Conservation (phyloP, 2,329 filamentous ascomycete species). For the Trichothecium roseum region DNA sequence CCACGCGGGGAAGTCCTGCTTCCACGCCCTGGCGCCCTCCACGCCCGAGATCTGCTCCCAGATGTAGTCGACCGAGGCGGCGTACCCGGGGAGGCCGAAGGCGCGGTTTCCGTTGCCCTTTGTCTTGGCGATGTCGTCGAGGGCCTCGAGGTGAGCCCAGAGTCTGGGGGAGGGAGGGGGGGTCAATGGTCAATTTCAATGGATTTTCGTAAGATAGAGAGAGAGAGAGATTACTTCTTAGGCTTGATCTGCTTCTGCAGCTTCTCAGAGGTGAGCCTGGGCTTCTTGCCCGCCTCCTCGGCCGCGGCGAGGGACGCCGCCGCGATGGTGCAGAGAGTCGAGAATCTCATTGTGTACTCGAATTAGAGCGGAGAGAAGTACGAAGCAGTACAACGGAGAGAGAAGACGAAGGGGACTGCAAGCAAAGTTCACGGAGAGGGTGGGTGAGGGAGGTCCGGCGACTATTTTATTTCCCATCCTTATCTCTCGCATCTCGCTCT, state of each 20-base stretch:
- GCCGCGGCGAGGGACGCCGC: too few species aligned
- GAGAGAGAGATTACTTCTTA: constrained; percentile 15
- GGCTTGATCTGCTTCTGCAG: constrained; percentile 27
- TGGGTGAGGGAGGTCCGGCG: too few species aligned
- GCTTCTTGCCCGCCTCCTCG: constrained; percentile 1
- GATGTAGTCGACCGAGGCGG: constrained; percentile 38
- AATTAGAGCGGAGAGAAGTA: too few species aligned
- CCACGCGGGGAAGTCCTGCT: constrained; percentile 37
- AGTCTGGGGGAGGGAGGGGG: too few species aligned
- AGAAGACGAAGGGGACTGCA: too few species aligned
- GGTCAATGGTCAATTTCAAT: neutral
- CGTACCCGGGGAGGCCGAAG: constrained; percentile 39
- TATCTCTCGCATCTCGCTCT: too few species aligned
- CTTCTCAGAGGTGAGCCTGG: constrained; percentile 20
- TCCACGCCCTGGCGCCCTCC: constrained; percentile 26
- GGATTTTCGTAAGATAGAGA: neutral
- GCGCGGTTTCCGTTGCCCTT: constrained; percentile 39
- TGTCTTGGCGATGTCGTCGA: constrained; percentile 34
- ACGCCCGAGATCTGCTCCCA: constrained; percentile 30
- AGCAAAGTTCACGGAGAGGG: too few species aligned
- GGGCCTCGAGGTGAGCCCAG: constrained; percentile 31
- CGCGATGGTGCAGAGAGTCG: too few species aligned
- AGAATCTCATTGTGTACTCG: too few species aligned
- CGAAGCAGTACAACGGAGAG: too few species aligned
- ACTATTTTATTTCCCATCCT: too few species aligned